Conservation (phyloP, 2,329 filamentous ascomycete species). For the Zymoseptoria ardabiliae region DNA sequence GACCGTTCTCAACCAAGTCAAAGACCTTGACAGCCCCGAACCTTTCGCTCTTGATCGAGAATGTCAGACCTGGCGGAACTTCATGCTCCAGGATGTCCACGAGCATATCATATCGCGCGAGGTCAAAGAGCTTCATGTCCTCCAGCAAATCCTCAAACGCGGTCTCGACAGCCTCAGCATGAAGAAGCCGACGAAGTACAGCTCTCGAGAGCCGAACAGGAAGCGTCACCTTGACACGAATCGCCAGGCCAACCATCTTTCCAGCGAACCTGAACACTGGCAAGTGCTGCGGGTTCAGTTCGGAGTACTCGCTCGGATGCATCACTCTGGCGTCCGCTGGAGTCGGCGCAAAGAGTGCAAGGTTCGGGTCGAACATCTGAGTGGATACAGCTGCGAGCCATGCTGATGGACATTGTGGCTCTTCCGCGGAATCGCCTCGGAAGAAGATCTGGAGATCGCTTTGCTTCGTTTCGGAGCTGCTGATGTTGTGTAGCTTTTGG, state of each 20-base stretch:
- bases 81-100: background rate
- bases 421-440: background rate
- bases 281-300: background rate
- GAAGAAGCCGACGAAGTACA: background rate
- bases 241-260: background rate
- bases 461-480: background rate
- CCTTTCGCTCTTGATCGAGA: background rate
- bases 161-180: background rate
- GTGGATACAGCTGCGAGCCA: background rate
- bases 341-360: background rate
- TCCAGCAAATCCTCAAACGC: background rate
- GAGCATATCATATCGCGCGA: background rate
- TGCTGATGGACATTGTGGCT: background rate
- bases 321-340: background rate
- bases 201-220: background rate
- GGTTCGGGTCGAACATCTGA: background rate
- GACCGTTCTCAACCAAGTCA: background rate
- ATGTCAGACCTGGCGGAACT: background rate
- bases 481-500: background rate
- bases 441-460: background rate
- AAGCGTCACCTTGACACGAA: background rate
- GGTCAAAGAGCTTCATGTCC: background rate
- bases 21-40: background rate
- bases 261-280: background rate
- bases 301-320: background rate